Evolutionary conservation across 2,329 filamentous ascomycete species (phyloP), one percentile per base, ranked within the genome.

Genomic region (Exophiala oligosperma): DNA sequence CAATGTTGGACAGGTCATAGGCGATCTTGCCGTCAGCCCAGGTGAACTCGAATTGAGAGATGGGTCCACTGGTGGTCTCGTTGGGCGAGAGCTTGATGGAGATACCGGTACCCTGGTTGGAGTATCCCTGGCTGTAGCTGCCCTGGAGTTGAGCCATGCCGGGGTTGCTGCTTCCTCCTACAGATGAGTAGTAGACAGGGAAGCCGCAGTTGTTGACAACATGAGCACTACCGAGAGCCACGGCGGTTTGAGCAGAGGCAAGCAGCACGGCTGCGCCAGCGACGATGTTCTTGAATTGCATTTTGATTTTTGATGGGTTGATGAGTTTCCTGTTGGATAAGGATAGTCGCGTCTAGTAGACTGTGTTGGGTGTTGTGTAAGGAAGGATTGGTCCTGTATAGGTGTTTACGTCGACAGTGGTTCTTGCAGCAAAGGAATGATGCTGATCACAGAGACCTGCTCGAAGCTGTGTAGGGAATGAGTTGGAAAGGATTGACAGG

Each of bases 1-100:
- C 74, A 54, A 78, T 74, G 66, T 74, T 72, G 4, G 71, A 74
- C 56, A 79, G 64, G 52, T 77, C 76, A 55, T 78, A 78, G 64
- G 71, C 75, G 57, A 76, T 65, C 43, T 68, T 65, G 48, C 64
- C 67, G 41, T 69, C 67, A 52, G 72, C 69, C 51, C 77, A 67
- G 32, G 71, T 73, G 64, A 77, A 77, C 40, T 76, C 73, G 61
- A 72, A 77, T 61, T 71, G 72, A 43, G 73, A 72, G 64, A 77
- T 71, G 3, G 73, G 64, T 26, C 63, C 63, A 32, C 67, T 70
- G 29, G 70, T 70, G 41, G 68, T 72, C 29, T 68, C 69, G 28
- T 73, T 67, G 21, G 65, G 70, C 44, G 76, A 72, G 61, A 78
- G 71, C 68, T 77, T 78, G 49, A 78, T 66, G 1, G 76, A 62